These are phyloP conservation scores for Taphrina confusa DNA, from an alignment of 1,139 yeast genomes.

Conservation along the genomic window DNA sequence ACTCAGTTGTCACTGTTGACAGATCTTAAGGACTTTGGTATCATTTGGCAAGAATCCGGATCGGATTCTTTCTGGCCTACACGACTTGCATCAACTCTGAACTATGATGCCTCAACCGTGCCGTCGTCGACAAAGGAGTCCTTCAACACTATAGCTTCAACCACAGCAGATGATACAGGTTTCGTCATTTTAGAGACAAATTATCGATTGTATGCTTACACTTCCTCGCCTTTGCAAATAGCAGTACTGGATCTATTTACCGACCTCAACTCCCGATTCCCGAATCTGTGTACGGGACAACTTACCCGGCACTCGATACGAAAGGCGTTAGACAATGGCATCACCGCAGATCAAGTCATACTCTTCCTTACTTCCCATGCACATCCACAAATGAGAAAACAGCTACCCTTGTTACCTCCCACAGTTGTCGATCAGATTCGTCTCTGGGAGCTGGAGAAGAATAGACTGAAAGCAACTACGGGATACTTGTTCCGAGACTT, in stretches of 20 bases:
- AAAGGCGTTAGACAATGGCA: constrained; percentile 80
- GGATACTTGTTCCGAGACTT: constrained; percentile 91
- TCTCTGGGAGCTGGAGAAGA: constrained; percentile 94
- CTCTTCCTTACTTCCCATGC: constrained; percentile 89
- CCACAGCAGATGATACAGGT: constrained; percentile 51
- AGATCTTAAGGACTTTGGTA: constrained; percentile 87
- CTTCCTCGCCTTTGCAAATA: constrained; percentile 88
- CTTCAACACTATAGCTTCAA: constrained; percentile 45
- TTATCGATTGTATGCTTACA: constrained; percentile 88
- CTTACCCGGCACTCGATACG: constrained; percentile 90
- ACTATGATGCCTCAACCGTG: constrained; percentile 62
- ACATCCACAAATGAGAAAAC: constrained; percentile 77
- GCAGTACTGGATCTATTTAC: constrained; percentile 88
- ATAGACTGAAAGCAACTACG: constrained; percentile 81
- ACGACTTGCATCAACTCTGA: constrained; percentile 81
- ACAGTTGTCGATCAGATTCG: constrained; percentile 94
- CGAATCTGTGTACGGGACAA: constrained; percentile 91
- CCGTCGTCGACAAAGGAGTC: constrained; percentile 69
- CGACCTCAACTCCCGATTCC: constrained; percentile 76
- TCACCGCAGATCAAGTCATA: constrained; percentile 91
- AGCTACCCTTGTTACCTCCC: constrained; percentile 68
- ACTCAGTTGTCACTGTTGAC: constrained; percentile 86
- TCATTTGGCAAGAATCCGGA: constrained; percentile 68
- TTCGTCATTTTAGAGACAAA: constrained; percentile 89
- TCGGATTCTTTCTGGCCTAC: constrained; percentile 83